Evolutionary conservation across 108 stramenopile species (phyloP), one percentile per base, ranked within the genome.

Genomic region (Nannochloropsis salina): DNA sequence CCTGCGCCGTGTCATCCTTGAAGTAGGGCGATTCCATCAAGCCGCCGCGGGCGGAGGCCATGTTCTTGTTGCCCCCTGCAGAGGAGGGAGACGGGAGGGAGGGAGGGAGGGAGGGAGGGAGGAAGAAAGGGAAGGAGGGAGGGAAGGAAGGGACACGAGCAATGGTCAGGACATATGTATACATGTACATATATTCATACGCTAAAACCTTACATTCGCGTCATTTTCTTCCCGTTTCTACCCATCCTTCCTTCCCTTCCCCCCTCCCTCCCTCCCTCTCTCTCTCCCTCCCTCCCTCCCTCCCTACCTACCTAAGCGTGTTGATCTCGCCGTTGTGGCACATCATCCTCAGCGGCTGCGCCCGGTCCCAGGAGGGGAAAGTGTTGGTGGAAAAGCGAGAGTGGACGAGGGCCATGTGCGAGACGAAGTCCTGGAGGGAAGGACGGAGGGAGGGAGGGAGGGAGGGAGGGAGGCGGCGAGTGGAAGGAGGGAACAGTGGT

Each of bases 271-370:
- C 5, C 15, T 4, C 3, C 15, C 61, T 74, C n/a, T 74, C 61
- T 74, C n/a, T n/a, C 61, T 51, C 12, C 47, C 12, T 74, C 61
- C 61, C 61, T 74, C 61, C 61, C 61, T 74, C 4, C 5, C n/a
- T 74, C 61, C 4, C 5, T 74, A 15, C 61, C n/a, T 74, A 74
- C 2, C n/a, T 74, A 41, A 90, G 87, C 11, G 96, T 90, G 9
- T 97, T 96, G 43, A 94, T 90, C 93, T 97, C 96, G 94, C 94
- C 97, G 88, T 98, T 96, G 81, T 95, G 94, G 43, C 97, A 97
- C 90, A 95, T 92, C 45, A 99, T 97, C 91, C 96, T 95, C 12
- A 95, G 94, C 82, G 42, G 21, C n/a, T 43, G 12, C 21, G 40
- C 6, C 21, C 41, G 20, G 21, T 11, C 21, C 61, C 61, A 74